These are phyloP conservation scores for Salvia rosmarinus DNA, from an alignment of 257 asterid genomes.

Conservation along the genomic window DNA sequence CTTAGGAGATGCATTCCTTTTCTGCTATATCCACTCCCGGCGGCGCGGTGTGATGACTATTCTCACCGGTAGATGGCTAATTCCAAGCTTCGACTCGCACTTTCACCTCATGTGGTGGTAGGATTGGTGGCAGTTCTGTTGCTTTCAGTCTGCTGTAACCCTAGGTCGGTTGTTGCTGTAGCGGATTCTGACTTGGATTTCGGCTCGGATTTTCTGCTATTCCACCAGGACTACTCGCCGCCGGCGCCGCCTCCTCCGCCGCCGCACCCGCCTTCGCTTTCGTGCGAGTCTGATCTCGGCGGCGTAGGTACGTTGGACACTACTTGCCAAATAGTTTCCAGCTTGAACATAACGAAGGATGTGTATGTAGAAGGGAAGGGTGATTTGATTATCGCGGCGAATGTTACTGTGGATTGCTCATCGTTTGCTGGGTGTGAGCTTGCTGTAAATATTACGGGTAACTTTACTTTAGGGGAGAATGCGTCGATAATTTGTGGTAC, in stretches of 20 bases:
- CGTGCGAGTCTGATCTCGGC: constrained; percentile 87
- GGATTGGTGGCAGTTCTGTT: constrained; percentile 39
- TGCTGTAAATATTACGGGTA: constrained; percentile 69
- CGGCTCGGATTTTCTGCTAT: constrained; percentile 57
- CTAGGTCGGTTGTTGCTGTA: constrained; percentile 40
- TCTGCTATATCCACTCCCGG: constrained; percentile 31
- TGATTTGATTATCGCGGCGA: constrained; percentile 71
- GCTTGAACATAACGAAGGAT: constrained; percentile 63
- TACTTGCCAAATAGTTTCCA: constrained; percentile 73
- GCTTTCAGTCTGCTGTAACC: constrained; percentile 44
- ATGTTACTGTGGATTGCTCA: constrained; percentile 68
- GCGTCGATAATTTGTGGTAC: constrained; percentile 62
- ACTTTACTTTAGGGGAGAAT: constrained; percentile 68
- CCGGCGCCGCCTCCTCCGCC: constrained; percentile 99
- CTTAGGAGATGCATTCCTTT: constrained; percentile 55
- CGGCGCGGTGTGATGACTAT: constrained; percentile 64
- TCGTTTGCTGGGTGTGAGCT: constrained; percentile 78
- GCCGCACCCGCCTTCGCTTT: constrained; percentile 88
- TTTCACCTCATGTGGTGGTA: constrained; percentile 33
- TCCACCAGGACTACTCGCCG: constrained; percentile 94
- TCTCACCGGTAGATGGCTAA: constrained; percentile 54
- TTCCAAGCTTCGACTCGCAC: constrained; percentile 32
- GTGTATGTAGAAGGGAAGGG: constrained; percentile 94
- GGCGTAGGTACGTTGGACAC: constrained; percentile 93
- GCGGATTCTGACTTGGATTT: constrained; percentile 45